These are phyloP conservation scores for Suhomyces emberorum DNA, from an alignment of 805 yeast species.

Conservation along the genomic window DNA sequence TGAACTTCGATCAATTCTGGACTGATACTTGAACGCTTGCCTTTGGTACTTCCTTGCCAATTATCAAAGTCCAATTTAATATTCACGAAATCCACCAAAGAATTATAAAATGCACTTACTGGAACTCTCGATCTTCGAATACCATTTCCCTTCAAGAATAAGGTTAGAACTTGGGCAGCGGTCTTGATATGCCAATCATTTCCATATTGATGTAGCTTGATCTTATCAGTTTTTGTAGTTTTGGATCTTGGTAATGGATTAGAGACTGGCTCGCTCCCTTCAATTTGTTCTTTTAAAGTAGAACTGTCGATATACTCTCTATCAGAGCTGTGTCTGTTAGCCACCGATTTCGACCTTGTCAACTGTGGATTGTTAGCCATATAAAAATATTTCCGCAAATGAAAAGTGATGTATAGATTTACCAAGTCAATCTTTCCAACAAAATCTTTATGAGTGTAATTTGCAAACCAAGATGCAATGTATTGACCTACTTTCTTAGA, in stretches of 20 bases:
- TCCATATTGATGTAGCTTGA: conserved; percentile 60
- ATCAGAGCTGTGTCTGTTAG: conserved; percentile 6
- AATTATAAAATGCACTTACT: conserved; percentile 63
- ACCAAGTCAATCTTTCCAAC: conserved; percentile 57
- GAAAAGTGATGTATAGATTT: conserved; percentile 77
- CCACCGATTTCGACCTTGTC: conserved; percentile 7
- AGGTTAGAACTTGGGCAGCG: conserved; percentile 56
- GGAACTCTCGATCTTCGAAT: conserved; percentile 24
- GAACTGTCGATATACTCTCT: conserved; percentile 22
- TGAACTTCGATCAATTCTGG: conserved; percentile 4
- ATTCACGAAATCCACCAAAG: conserved; percentile 76
- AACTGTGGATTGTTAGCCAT: conserved; percentile 27
- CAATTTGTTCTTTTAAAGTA: conserved; percentile 18
- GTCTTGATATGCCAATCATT: conserved; percentile 78
- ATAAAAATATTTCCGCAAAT: conserved; percentile 54
- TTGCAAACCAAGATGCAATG: conserved; percentile 56
- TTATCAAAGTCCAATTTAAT: conserved; percentile 75
- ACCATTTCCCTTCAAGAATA: conserved; percentile 54
- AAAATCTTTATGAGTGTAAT: conserved; percentile 43
- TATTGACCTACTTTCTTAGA: conserved; percentile 34
- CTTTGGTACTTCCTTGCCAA: conserved; percentile 58
- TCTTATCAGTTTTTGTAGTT: conserved; percentile 22
- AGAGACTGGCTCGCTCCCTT: conserved; percentile 2
- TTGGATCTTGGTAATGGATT: neutral
- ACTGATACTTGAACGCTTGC: conserved; percentile 4